Evolutionary conservation across 768 basidiomycete genomes (phyloP).

Genomic region (button mushroom (Agaricus bisporus)): DNA sequence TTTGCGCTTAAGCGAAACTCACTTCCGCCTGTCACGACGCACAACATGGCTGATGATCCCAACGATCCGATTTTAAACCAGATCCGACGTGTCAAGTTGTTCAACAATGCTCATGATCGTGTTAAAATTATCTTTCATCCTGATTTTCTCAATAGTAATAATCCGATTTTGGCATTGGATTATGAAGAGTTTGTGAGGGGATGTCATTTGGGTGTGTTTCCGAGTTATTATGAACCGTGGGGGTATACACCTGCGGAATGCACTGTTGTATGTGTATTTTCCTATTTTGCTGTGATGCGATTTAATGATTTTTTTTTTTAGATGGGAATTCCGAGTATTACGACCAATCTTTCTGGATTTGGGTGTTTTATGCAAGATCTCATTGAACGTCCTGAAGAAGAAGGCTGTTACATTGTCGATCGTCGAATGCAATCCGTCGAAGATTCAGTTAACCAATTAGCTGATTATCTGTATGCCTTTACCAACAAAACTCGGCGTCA

Average conservation of each 20-base stretch:
- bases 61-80: slow-evolving; percentile 94
- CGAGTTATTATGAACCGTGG: slow-evolving; percentile 96
- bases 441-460: slow-evolving; percentile 83
- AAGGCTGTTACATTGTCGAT: slow-evolving; percentile 96
- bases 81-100: slow-evolving; percentile 88
- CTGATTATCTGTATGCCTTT: slow-evolving; percentile 71
- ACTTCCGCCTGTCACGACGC: slow-evolving; percentile 94
- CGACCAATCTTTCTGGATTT: slow-evolving; percentile 96
- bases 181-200: slow-evolving; percentile 99
- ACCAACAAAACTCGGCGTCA: slow-evolving; percentile 85
- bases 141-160: slow-evolving; percentile 96
- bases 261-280: slow-evolving; percentile 72
- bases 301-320: slow-evolving; percentile 18
- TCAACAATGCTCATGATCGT: slow-evolving; percentile 83
- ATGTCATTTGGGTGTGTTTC: slow-evolving; percentile 97
- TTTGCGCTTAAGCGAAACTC: slow-evolving; percentile 94
- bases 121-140: slow-evolving; percentile 99
- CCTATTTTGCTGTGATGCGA: too few relatives aligned
- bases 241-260: slow-evolving; percentile 98
- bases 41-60: slow-evolving; percentile 96
- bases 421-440: slow-evolving; percentile 85
- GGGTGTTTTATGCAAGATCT: slow-evolving; percentile 99
- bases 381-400: slow-evolving; percentile 89
- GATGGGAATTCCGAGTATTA: slow-evolving; percentile 98
- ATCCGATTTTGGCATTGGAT: slow-evolving; percentile 94